Evolutionary conservation across 306 rosid genomes (phyloP), one percentile per base, ranked within the genome.

Genomic region (Citrullus colocynthis): DNA sequence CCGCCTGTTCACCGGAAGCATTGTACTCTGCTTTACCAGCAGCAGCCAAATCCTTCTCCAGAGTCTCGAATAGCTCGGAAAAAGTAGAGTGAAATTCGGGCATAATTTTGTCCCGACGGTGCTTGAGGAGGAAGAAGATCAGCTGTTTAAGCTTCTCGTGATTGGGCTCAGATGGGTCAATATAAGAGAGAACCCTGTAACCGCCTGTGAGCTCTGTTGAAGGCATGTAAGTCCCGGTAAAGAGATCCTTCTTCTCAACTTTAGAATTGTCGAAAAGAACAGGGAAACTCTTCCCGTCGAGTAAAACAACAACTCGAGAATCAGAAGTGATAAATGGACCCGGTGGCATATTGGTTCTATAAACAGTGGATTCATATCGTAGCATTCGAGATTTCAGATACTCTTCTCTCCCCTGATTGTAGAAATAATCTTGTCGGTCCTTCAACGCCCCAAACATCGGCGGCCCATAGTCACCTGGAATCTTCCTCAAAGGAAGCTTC

Each of bases 201-300:
- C 99, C 97, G 13, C 97, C 97, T 71, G 99, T 95, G 88, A 95
- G 90, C 2, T 95, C 86, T 0, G 89, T 66, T 12, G 90, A 87
- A 0, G 99, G 99, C 92, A 92, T 87, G 86, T 21, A 95, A 34
- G 97, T 95, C 0, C 99, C 99, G 9, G 96, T 89, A 77, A 95
- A 95, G 45, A 95, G 77, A 65, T 95, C 90, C 2, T 78, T 87
- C 79, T 95, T 95, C 32, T 90, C 97, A 4, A 95, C 99, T 76
- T 90, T 89, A 16, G 85, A 57, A 16, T 78, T 74, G 76, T 95
- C 99, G 49, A 95, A 95, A 69, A 95, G 97, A 4, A 87, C 81
- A 0, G 97, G 96, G 76, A 95, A 95, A 64, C 90, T 85, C 78
- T 90, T 92, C 2, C 87, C 97, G 83, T 95, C 99, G 39, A 95